Percentiles rank a stretch among this genome's conserved stretches.
Conservation (phyloP, 2,329 filamentous ascomycete species). For the Trichoderma aggressivum region DNA sequence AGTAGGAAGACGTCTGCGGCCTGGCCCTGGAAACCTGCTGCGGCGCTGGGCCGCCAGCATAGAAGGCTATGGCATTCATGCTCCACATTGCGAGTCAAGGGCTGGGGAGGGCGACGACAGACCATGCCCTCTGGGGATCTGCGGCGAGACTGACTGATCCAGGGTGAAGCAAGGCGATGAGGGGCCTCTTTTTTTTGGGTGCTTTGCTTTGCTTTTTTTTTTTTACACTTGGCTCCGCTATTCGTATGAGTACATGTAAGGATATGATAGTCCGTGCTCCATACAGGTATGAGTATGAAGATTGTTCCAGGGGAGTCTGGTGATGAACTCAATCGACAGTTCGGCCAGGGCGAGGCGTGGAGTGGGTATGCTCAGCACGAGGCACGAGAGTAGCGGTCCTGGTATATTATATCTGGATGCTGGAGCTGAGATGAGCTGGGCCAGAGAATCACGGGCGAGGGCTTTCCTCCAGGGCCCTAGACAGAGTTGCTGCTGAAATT, state of each 20-base stretch:
- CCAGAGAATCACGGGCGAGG: slow-evolving; percentile 2
- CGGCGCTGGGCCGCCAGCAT: slow-evolving; percentile 8
- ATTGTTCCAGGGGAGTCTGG: background rate
- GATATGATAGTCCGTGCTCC: slow-evolving; percentile 13
- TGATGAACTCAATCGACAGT: slow-evolving; percentile 7
- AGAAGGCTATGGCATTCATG: slow-evolving; percentile 20
- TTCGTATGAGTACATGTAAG: slow-evolving; percentile 14
- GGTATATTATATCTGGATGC: slow-evolving; percentile 11
- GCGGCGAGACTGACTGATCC: slow-evolving; percentile 24
- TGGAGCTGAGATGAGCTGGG: slow-evolving; percentile 8
- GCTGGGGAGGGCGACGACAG: slow-evolving; percentile 29
- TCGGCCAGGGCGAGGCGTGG: slow-evolving; percentile 15
- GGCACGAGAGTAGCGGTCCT: background rate
- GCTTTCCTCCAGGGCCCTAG: background rate
- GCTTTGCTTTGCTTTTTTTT: background rate
- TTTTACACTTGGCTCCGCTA: slow-evolving; percentile 14
- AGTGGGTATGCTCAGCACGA: slow-evolving; percentile 16
- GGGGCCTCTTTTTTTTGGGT: background rate
- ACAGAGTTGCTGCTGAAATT: background rate
- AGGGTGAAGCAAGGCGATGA: slow-evolving; percentile 18
- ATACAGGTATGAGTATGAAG: background rate
- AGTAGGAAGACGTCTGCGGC: background rate
- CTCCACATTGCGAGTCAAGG: slow-evolving; percentile 27
- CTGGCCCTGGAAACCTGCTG: background rate
- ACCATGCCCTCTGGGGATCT: slow-evolving; percentile 30